Base-by-base conservation (phyloP, 1,284 basidiomycete genomes). In the Leccinum variabile region DNA sequence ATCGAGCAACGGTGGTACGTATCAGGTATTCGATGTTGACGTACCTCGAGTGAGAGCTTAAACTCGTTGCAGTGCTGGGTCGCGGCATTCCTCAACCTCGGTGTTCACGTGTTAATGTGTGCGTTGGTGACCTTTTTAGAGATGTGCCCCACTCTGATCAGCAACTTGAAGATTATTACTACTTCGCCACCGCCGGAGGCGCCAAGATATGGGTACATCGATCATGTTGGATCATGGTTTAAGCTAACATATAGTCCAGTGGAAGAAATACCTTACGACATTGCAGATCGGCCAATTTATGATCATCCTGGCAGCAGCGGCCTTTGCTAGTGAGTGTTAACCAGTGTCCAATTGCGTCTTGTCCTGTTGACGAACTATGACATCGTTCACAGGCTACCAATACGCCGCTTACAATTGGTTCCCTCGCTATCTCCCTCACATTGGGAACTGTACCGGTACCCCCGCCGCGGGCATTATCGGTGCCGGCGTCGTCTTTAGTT, bases 31-130 rank as follows among this genome's bases (percentile, higher is more conserved):
- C 2, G n/a, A 22, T 33, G 4, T 41, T 4, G 41, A 28, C 25
- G 9, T 25, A 54, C 18, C 3, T 58, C 33, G 28, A 44, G 22
- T 32, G 30, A 30, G 35, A 46, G 60, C 54, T 63, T 39, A 44
- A 33, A 58, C 50, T 66, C 60, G 9, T 63, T 64, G 56, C 66
- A 94, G 91, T 96, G 95, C 69, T 98, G 97, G 97, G 87, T 95
- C 65, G 90, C 93, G 65, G 97, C 97, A 76, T 78, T 81, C 63
- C 88, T 97, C 71, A 99, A 99, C 82, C 82, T 98, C 62, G 81
- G 84, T 59, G 95, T 98, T 57, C 97, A 98, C 79, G 95, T 98
- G 70, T 79, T 97, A 70, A 99, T 99, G 97, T 98, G 91, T 94
- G 78, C 72, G 91, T 25, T 39, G 56, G 39, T 33, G 7, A 55